These are phyloP conservation scores for Pseudogymnoascus sp. DNA, from an alignment of 2,329 filamentous ascomycete species.

Conservation along the genomic window DNA sequence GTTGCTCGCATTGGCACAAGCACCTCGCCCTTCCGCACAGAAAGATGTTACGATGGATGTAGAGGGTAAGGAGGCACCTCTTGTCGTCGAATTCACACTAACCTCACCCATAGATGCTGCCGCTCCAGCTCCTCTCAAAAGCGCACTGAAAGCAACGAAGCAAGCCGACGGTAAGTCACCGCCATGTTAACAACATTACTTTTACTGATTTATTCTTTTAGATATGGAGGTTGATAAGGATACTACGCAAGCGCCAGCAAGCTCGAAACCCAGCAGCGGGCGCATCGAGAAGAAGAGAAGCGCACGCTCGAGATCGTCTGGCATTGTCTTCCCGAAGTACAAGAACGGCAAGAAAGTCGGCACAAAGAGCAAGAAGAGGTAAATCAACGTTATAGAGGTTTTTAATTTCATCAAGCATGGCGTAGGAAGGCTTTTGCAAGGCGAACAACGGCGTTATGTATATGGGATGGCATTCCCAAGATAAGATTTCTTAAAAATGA, in stretches of 20 bases:
- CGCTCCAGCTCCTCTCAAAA: slow-evolving; percentile 12
- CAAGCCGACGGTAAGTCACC: slow-evolving; percentile 22
- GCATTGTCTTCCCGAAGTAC: slow-evolving; percentile 54
- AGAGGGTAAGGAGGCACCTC: slow-evolving; percentile 24
- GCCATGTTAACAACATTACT: neutral
- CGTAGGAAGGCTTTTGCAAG: slow-evolving; percentile 7
- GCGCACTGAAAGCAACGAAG: slow-evolving; percentile 16
- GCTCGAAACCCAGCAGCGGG: slow-evolving; percentile 36
- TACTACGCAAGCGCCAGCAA: slow-evolving; percentile 28
- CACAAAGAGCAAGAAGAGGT: slow-evolving; percentile 31
- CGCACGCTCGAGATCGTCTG: slow-evolving; percentile 39
- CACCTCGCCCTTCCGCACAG: slow-evolving; percentile 56
- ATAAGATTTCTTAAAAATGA: slow-evolving; percentile 1
- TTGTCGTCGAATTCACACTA: neutral
- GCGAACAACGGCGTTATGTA: slow-evolving; percentile 1
- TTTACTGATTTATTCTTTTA: slow-evolving; percentile 13
- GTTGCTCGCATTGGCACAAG: slow-evolving; percentile 69
- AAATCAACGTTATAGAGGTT: neutral
- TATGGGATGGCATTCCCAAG: neutral
- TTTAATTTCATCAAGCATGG: slow-evolving; percentile 8
- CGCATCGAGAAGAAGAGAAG: slow-evolving; percentile 50
- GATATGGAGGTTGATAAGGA: slow-evolving; percentile 51
- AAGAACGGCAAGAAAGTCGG: slow-evolving; percentile 42
- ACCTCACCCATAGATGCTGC: neutral
- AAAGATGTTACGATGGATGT: slow-evolving; percentile 45